Conservation (phyloP, 495 filamentous ascomycete genomes). For the Bacidia gigantensis region DNA sequence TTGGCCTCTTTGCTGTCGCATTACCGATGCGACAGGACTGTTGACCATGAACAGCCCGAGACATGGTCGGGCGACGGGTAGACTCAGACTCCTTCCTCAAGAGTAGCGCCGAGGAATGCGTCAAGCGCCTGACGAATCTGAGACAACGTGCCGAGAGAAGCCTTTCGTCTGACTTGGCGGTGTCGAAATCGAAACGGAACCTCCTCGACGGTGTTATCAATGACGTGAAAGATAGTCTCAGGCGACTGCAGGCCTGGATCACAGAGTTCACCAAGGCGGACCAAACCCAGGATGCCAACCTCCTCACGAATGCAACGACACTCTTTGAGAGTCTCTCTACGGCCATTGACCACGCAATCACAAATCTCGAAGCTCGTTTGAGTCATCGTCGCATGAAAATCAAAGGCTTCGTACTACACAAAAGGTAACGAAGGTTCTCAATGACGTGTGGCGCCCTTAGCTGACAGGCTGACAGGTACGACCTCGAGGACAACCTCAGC, state of each 20-base stretch:
- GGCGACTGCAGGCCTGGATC: neutral
- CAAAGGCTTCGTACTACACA: neutral
- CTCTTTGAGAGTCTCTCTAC: neutral
- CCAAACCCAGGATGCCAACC: neutral
- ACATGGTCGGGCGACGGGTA: neutral
- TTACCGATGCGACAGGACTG: neutral
- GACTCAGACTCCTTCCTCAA: neutral
- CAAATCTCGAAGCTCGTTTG: neutral
- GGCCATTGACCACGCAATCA: neutral
- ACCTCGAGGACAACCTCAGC: neutral
- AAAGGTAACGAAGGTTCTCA: neutral
- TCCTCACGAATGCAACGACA: neutral
- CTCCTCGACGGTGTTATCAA: slow-evolving; percentile 2
- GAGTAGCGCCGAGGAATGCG: neutral
- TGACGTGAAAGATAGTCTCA: neutral
- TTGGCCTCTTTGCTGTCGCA: neutral
- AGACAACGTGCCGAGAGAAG: neutral
- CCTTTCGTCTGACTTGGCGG: neutral
- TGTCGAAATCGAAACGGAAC: neutral
- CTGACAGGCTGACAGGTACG: neutral
- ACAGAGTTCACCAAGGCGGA: neutral
- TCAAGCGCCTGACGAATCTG: neutral
- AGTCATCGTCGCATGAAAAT: neutral
- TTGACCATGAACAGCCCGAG: neutral
- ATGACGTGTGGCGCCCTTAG: neutral